Evolutionary conservation across 1,284 basidiomycete species (phyloP).

Genomic region (Marasmius oreades): DNA sequence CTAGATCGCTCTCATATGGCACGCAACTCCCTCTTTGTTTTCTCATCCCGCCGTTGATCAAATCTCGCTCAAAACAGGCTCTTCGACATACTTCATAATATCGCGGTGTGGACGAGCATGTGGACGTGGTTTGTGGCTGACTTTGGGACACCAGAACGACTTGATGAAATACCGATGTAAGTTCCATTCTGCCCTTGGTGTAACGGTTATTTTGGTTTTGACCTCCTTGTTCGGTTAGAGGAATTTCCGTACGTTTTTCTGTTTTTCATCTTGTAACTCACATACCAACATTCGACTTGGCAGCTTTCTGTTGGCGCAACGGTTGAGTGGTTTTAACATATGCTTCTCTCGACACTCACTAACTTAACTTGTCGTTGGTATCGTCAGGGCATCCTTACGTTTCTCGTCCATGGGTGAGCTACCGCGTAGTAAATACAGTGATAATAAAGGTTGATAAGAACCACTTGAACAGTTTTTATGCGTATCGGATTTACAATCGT

Average conservation of each 20-base stretch:
- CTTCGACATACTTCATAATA: conserved; percentile 4
- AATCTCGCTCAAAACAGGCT: neutral
- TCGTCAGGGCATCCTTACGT: neutral
- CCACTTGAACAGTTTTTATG: neutral
- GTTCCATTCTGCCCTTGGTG: neutral
- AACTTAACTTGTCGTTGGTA: no score
- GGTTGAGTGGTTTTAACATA: neutral
- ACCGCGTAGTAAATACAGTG: no score
- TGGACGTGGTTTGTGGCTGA: conserved; percentile 8
- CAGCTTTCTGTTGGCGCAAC: conserved; percentile 1
- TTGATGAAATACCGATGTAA: conserved; percentile 4
- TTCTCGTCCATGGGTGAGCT: conserved; percentile 2
- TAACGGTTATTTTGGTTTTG: neutral
- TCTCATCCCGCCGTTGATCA: neutral
- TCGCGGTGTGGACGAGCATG: neutral
- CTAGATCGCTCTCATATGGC: neutral
- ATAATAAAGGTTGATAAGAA: neutral
- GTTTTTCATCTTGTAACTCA: no score
- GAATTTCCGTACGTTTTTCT: neutral
- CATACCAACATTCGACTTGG: no score
- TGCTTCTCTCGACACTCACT: neutral
- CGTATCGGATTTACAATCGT: neutral
- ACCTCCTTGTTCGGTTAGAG: neutral
- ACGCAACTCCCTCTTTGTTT: neutral
- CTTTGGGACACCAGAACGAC: neutral